Evolutionary conservation across 2,329 filamentous ascomycete species (phyloP), one percentile per base, ranked within the genome.

Genomic region (Tolypocladium inflatum): DNA sequence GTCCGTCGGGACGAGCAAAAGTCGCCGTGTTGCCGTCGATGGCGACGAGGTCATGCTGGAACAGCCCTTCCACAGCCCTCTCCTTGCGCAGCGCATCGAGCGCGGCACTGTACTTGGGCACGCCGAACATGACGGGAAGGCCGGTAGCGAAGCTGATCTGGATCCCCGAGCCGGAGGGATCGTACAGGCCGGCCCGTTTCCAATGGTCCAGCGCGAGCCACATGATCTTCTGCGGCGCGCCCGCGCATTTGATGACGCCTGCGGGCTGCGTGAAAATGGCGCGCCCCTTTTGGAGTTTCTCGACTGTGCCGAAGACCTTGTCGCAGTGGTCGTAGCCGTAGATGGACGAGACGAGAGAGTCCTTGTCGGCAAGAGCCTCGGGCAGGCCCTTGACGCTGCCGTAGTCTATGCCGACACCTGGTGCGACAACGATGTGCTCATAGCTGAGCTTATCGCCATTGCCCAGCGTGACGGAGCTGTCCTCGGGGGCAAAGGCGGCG

Each of bases 371-470:
- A 4, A 84, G 74, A 4, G 82, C 82, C 65, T 84, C 81, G 1
- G 78, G 73, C n/a, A 85, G 68, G 23, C 82, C 82, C 68, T 80
- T 77, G 67, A 85, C 75, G 61, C 71, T 76, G 60, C 68, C 71
- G 53, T 76, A 79, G 68, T 83, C 73, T 65, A 84, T 71, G 19
- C 69, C 71, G 64, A 85, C 77, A 6, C 82, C 82, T 0, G 85
- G 84, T 0, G 72, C 83, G 0, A 88, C 84, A 39, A 88, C 76
- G 1, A 88, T 76, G 7, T 88, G 84, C 60, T 88, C 83, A 63
- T 88, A 88, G 66, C 67, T 74, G 52, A 88, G 63, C 64, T 74
- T 78, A 63, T 81, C 76, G 57, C 84, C 83, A 60, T 80, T 80
- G 57, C 66, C 71, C 1, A 87, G 76, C 0, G 77, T 81, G 55